Conservation (phyloP, 495 filamentous ascomycete species). For the Annulohypoxylon stygium region DNA sequence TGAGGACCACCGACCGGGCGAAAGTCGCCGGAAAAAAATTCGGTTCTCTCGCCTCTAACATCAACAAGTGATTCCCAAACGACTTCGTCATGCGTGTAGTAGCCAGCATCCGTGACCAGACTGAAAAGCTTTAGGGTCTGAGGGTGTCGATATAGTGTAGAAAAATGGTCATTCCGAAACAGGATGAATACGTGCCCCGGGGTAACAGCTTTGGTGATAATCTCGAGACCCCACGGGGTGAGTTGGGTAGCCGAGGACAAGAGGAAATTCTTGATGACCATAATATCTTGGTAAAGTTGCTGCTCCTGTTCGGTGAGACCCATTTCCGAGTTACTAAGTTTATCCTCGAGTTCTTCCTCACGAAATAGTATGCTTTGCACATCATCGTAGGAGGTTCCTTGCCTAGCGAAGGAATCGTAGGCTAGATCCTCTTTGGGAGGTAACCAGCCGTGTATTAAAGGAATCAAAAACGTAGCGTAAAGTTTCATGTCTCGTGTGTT, state of each 20-base stretch:
- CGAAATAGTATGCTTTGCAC: conserved; percentile 87
- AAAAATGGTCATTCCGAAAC: conserved; percentile 97
- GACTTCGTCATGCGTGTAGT: conserved; percentile 87
- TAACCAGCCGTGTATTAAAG: conserved; percentile 95
- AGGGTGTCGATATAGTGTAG: conserved; percentile 87
- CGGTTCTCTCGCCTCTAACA: conserved; percentile 82
- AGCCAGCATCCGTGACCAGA: conserved; percentile 93
- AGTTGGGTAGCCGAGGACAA: conserved; percentile 84
- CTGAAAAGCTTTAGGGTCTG: conserved; percentile 76
- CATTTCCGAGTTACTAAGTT: conserved; percentile 66
- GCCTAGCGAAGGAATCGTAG: conserved; percentile 75
- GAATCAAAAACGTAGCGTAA: conserved; percentile 87
- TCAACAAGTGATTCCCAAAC: conserved; percentile 96
- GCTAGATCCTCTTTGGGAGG: conserved; percentile 72
- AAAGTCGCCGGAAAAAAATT: conserved; percentile 93
- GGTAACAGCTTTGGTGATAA: conserved; percentile 71
- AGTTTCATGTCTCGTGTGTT: conserved; percentile 84
- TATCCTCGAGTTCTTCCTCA: conserved; percentile 88
- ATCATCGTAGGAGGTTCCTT: conserved; percentile 87
- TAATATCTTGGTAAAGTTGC: conserved; percentile 79
- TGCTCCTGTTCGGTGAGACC: conserved; percentile 75
- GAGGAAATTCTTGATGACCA: conserved; percentile 84
- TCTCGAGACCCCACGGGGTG: conserved; percentile 81
- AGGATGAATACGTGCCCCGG: conserved; percentile 87
- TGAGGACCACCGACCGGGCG: conserved; percentile 75